Evolutionary conservation across 2,329 filamentous ascomycete genomes (phyloP), one percentile per base, ranked within the genome.

Genomic region (Lachnum nothofagi): DNA sequence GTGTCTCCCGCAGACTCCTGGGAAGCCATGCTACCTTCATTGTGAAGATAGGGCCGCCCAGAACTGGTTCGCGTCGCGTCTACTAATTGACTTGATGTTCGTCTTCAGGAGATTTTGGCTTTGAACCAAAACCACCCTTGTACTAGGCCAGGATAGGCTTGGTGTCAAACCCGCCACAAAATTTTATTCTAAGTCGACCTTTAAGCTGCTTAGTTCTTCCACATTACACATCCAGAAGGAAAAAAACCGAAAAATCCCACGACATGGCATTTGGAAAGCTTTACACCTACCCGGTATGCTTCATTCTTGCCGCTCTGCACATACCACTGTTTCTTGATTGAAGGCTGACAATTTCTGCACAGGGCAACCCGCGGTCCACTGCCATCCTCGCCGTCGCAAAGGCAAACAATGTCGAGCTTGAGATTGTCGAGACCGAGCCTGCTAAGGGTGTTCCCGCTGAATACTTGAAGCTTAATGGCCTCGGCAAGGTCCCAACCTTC

Each of bases 261-360:
- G n/a, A n/a, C 77, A 88, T 80, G 72, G 94, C 95, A 70, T 97
- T 98, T 82, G 93, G 93, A 77, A 98, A 95, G 80, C 83, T 98
- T 68, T 97, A 93, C 83, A 87, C 86, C 70, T 82, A 80, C 72
- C 70, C 81, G 76, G 91, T 95, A 84, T 56, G 59, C 54, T 25
- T 20, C 16, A 24, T 31, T n/a, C 14, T 14, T 19, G 5, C 4
- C 3, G 6, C 31, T n/a, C 19, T 20, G 12, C 17, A 5, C 9
- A 39, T 27, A 8, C n/a, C 31, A 39, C 42, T 39, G n/a, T 39
- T 33, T 31, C 33, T 33, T 23, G 20, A 27, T 23, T 34, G n/a
- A 20, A 23, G 43, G 39, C 59, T 53, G 42, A 56, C 49, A 54
- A 57, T 48, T 44, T n/a, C 46, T 42, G 35, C 62, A 52, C 68